Evolutionary conservation across 1,139 yeast genomes (phyloP).

Genomic region (Geotrichum aggregatum): DNA sequence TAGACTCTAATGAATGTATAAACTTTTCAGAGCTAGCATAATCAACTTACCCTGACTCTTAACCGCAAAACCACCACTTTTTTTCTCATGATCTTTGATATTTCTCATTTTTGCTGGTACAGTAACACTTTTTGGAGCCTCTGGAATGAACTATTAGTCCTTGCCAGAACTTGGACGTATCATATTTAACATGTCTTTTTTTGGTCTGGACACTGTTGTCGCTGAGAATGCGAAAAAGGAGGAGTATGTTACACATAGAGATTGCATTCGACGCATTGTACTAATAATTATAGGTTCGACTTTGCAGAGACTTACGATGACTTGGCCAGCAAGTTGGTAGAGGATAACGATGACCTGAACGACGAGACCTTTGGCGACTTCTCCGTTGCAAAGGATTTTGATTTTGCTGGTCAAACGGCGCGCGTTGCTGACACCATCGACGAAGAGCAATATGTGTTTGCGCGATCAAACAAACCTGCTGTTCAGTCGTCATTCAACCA

Average conservation of each 20-base stretch:
- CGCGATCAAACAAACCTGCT: constrained; percentile 24
- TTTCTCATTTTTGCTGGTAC: neutral
- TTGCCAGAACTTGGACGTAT: neutral
- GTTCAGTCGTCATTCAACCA: constrained; percentile 23
- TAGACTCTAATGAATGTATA: too few relatives aligned
- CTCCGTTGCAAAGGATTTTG: constrained; percentile 59
- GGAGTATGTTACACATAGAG: constrained; percentile 48
- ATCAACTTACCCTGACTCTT: too few relatives aligned
- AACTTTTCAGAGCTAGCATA: too few relatives aligned
- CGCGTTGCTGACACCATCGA: constrained; percentile 39
- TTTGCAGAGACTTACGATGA: constrained; percentile 70
- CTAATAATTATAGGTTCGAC: constrained; percentile 1
- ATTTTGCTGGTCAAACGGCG: constrained; percentile 54
- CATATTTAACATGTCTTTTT: constrained; percentile 38
- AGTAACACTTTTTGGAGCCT: neutral
- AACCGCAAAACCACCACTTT: constrained; percentile 5
- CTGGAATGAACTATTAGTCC: neutral
- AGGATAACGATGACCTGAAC: constrained; percentile 76
- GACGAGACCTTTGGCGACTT: constrained; percentile 79
- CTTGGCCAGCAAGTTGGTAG: constrained; percentile 62
- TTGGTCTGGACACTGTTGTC: constrained; percentile 38
- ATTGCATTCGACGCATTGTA: constrained; percentile 30
- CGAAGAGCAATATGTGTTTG: constrained; percentile 34
- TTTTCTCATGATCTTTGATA: neutral
- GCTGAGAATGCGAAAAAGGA: constrained; percentile 28